phyloP scores from a whole-genome alignment of 73 alveolate genomes.

The Paramecium biaurelia region DNA sequence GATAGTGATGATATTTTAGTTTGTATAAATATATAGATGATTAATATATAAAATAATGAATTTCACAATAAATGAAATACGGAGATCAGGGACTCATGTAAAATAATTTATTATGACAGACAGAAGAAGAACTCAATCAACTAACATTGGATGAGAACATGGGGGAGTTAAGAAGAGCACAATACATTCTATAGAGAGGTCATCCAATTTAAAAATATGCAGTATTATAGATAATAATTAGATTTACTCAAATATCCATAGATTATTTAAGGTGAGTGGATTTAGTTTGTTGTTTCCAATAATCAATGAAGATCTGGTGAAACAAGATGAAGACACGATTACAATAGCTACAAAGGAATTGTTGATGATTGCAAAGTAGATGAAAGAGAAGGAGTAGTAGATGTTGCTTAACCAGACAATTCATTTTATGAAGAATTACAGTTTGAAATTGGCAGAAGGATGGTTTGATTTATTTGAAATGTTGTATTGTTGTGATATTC shows the following conservation, averaged over 20 bases:
- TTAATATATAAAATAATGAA: slow-evolving; percentile 2
- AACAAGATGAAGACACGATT: slow-evolving; percentile 49
- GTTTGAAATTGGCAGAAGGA: neutral
- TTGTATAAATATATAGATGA: neutral
- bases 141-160: slow-evolving; percentile 60
- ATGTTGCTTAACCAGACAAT: neutral
- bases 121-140: slow-evolving; percentile 61
- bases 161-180: slow-evolving; percentile 58
- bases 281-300: neutral
- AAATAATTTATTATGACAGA: slow-evolving; percentile 21
- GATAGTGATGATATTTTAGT: neutral
- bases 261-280: neutral
- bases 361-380: neutral
- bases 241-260: neutral
- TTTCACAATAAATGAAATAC: neutral
- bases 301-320: slow-evolving; percentile 35
- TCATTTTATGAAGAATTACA: neutral
- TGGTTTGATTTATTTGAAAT: slow-evolving; percentile 1
- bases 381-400: neutral
- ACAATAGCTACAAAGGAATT: neutral
- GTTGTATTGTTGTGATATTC: neutral
- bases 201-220: slow-evolving; percentile 57
- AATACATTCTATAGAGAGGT: slow-evolving; percentile 40
- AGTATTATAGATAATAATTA: neutral
- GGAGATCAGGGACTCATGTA: slow-evolving; percentile 54